Evolutionary conservation across 2,329 filamentous ascomycete genomes (phyloP), one percentile per base, ranked within the genome.

Genomic region (Neoarthrinium moseri): DNA sequence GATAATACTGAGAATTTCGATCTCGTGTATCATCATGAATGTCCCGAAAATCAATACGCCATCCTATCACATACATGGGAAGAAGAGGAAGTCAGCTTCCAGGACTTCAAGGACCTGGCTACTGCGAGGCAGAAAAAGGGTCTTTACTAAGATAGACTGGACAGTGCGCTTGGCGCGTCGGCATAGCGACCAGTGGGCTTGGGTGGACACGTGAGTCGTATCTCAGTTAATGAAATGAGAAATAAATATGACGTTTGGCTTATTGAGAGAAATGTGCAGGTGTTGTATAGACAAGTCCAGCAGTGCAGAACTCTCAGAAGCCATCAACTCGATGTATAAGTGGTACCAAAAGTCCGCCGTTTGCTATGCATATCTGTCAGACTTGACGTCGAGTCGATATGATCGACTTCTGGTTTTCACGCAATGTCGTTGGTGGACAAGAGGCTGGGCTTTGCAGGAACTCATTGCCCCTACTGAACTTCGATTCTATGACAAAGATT

Each of bases 1-100:
- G 22, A 20, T 5, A 2, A 12, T 11, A 35, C 33, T 5, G 10
- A 8, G 2, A 6, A 20, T 4, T 22, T 35, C 7, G 8, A 12
- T 10, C 33, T 35, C 10, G 33, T 35, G 3, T 8, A 10, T 22
- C 33, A 35, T 35, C 8, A 35, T 18, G 33, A 35, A 20, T 35
- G 33, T 13, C 33, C 33, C 8, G 33, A 12, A 13, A 3, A 2
- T 2, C 8, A 39, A 0, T 69, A 67, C 42, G 63, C 58, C 11
- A 68, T 68, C 20, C 56, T 70, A 0, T 68, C 64, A 2, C 66
- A 68, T 33, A 65, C 60, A 0, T 68, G 65, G 63, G 57, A 54
- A 11, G 47, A 53, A 1, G 57, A 60, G 1, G 63, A 68, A 35
- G 53, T 65, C 1, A 51, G 50, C 4, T 60, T 61, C 23, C 53